Evolutionary conservation across 345 rosid genomes (phyloP).

Genomic region (Theobroma cacao): DNA sequence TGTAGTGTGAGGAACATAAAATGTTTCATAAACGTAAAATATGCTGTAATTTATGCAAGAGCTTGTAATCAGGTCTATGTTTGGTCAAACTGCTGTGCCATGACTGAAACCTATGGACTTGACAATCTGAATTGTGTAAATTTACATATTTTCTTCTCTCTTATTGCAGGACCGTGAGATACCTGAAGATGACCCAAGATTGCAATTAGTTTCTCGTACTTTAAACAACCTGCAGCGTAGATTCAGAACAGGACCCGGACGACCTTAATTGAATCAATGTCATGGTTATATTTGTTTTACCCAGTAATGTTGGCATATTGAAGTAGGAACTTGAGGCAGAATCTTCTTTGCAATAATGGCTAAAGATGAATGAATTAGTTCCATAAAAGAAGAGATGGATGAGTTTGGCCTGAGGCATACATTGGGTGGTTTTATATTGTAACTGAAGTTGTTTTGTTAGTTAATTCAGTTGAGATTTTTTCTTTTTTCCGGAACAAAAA

Average conservation of each 20-base stretch:
- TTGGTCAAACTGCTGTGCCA: neutral
- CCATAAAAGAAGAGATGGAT: neutral
- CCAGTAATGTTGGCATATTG: neutral
- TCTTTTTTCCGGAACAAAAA: neutral
- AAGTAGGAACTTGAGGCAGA: neutral
- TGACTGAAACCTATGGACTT: neutral
- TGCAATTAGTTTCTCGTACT: conserved; percentile 46
- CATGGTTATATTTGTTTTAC: neutral
- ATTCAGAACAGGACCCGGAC: conserved; percentile 25
- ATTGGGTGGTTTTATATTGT: neutral
- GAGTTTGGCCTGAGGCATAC: neutral
- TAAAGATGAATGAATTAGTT: neutral
- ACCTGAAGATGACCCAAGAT: conserved; percentile 80
- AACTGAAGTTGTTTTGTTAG: neutral
- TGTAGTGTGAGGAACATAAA: neutral
- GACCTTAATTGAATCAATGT: neutral
- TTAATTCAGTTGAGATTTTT: neutral
- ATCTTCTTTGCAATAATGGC: neutral
- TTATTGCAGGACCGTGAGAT: conserved; percentile 64
- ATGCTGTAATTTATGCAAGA: neutral
- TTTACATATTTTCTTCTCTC: neutral
- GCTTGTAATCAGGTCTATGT: neutral
- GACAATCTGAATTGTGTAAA: neutral
- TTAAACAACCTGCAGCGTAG: conserved; percentile 40
- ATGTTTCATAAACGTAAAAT: neutral